Evolutionary conservation across 257 asterid species (phyloP), one percentile per base, ranked within the genome.

Genomic region (Cordia subcordata): DNA sequence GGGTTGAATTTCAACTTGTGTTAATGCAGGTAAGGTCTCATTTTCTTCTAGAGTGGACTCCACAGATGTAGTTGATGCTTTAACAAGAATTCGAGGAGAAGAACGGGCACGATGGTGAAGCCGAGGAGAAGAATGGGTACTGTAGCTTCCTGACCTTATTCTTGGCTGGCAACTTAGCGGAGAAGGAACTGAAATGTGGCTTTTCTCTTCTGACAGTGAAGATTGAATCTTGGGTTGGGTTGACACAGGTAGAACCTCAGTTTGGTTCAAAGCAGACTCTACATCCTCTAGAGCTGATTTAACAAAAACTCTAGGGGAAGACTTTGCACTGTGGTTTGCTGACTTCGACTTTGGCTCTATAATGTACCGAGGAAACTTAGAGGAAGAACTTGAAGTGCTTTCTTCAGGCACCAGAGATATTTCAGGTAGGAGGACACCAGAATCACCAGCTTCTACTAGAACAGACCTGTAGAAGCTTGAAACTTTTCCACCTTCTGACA

Each of bases 401-500:
- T 64, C 85, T 73, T 79, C 85, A 8, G 77, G 78, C 38, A 52
- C 68, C 17, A 62, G 58, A 58, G 82, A 79, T 18, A 78, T 55
- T 73, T 47, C 67, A 16, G 62, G 22, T 45, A 53, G n/a, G 37
- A 74, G 53, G 46, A 66, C 54, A 61, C 81, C 69, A 63, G 83
- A 63, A 47, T 64, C 73, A 38, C 82, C 83, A 11, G 82, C 39
- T 69, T 82, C 88, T 21, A 69, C 77, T 10, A 70, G 75, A 39
- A 78, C 68, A 32, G 82, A 79, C 71, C 77, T 71, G 75, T 54
- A 79, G 46, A 69, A 64, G 57, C 63, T 73, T 27, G 73, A 54
- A 63, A 49, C 44, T 59, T 71, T 82, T 47, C 87, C 91, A 55
- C 80, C 68, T 71, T 84, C 94, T 11, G 82, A 81, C 49, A 83